Evolutionary conservation across 768 basidiomycete genomes (phyloP).

Genomic region (Hemileccinum rubropunctum): DNA sequence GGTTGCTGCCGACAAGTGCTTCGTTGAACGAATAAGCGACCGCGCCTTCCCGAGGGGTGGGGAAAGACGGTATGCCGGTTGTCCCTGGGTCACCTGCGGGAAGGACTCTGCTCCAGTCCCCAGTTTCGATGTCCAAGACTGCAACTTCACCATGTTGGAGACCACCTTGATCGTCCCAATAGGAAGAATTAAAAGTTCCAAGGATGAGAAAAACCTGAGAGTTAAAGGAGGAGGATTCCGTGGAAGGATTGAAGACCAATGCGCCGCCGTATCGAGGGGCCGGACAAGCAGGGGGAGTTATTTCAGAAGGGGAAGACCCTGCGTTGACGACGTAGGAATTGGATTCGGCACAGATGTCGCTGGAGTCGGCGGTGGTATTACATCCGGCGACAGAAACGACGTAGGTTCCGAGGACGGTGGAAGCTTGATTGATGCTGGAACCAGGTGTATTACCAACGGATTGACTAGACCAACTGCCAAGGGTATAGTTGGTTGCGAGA

Average conservation of each 20-base stretch:
- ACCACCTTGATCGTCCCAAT: conserved; percentile 66
- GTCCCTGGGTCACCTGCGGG: conserved; percentile 70
- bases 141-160: conserved; percentile 71
- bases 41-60: conserved; percentile 70
- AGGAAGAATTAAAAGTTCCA: conserved; percentile 59
- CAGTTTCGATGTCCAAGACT: conserved; percentile 58
- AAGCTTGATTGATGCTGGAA: conserved; percentile 46
- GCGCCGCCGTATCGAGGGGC: conserved; percentile 62
- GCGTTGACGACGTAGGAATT: conserved; percentile 52
- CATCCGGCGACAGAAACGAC: conserved; percentile 66
- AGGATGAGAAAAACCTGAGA: conserved; percentile 69
- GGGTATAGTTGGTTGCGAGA: conserved; percentile 40
- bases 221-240: conserved; percentile 47
- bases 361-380: conserved; percentile 37
- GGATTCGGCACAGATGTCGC: conserved; percentile 54
- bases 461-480: conserved; percentile 60
- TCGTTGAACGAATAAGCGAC: conserved; percentile 53
- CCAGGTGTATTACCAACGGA: conserved; percentile 35
- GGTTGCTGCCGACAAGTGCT: conserved; percentile 55
- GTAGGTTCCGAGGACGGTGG: conserved; percentile 52
- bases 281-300: conserved; percentile 51
- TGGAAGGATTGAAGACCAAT: conserved; percentile 53
- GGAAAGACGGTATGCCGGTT: conserved; percentile 46
- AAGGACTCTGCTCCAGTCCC: conserved; percentile 67
- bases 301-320: conserved; percentile 27